Evolutionary conservation across 352 stramenopile genomes (phyloP), one percentile per base, ranked within the genome.

Genomic region (Blastocystis sp.): DNA sequence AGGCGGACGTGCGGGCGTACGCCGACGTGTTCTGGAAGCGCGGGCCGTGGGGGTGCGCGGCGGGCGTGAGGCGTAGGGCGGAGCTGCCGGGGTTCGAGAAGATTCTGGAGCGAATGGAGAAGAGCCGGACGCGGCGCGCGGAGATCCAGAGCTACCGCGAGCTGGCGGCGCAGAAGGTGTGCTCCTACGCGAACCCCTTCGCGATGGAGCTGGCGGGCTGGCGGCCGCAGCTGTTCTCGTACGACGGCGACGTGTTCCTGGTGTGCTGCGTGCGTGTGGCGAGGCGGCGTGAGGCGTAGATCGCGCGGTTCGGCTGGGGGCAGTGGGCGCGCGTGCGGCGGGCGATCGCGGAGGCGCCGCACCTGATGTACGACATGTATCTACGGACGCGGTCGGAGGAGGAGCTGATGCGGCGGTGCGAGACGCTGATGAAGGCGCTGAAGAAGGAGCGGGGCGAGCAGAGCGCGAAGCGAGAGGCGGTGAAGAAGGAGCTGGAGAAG

Each of bases 21-120:
- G 89, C 91, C 9, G 82, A 91, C 59, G 90, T 91, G n/a, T 96
- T 95, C 87, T 96, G 92, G 92, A 34, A 84, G 91, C 62, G 91
- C 23, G 64, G 64, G 10, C 28, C 41, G 64, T 86, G 14, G 45
- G 10, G 2, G 28, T 53, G 91, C 10, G 91, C 91, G 81, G 81
- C 89, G 40, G 2, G 34, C 80, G 76, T 91, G 23, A 90, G 86
- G 45, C 79, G 89, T 11, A 60, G 88, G 34, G 53, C 52, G 1
- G 81, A 71, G 4, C 74, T 92, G 14, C 64, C 88, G 1, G 90
- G 91, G 21, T 92, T 92, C 91, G 92, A 94, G 69, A 89, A 92
- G 38, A 89, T 94, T 11, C 86, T 92, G 43, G 91, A 90, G 67
- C 92, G 90, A 88, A 28, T 89, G n/a, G 71, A 88, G 61, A 86